Evolutionary conservation across 1,284 basidiomycete genomes (phyloP), one percentile per base, ranked within the genome.

Genomic region (Puccinia novopanici): DNA sequence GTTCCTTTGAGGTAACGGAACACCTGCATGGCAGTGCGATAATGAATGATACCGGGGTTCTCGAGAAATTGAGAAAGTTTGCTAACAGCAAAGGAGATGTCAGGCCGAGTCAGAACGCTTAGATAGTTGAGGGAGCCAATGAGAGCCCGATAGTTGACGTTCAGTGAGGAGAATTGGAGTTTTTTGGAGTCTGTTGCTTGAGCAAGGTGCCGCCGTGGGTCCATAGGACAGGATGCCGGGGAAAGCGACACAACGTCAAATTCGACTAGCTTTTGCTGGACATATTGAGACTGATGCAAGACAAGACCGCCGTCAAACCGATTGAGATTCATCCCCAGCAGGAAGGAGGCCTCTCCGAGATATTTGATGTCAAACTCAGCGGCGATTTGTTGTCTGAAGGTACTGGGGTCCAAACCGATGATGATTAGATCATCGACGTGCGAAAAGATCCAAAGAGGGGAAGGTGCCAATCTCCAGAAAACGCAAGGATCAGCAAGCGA

Each of bases 371-470:
- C 54, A 27, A 57, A 57, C n/a, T 57, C 65, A 6, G 9, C n/a
- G 10, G 50, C 52, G 12, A 71, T 71, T 30, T 71, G 24, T 22
- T 10, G 0, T 13, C 17, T 15, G 40, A 71, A 71, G 15, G 52
- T 3, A 30, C 19, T 15, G 4, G 52, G 42, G 2, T 50, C 24
- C 10, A 52, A 6, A 17, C 68, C 37, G 17, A 71, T 34, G 15
- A 71, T 71, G 10, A 54, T 45, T 9, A 71, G 40, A 52, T 71
- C 24, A 17, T 71, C 19, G 13, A 71, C 42, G 24, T 71, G 68
- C 6, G 19, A 42, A 30, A 5, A 70, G 40, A 22, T 22, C 45
- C 4, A 30, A 37, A 5, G 6, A 22, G 6, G 5, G 68, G n/a
- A 6, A 4, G 9, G 15, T 37, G 10, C 3, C 19, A 52, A 27